phyloP scores from a whole-genome alignment of 768 basidiomycete genomes.

The Suillus discolor region DNA sequence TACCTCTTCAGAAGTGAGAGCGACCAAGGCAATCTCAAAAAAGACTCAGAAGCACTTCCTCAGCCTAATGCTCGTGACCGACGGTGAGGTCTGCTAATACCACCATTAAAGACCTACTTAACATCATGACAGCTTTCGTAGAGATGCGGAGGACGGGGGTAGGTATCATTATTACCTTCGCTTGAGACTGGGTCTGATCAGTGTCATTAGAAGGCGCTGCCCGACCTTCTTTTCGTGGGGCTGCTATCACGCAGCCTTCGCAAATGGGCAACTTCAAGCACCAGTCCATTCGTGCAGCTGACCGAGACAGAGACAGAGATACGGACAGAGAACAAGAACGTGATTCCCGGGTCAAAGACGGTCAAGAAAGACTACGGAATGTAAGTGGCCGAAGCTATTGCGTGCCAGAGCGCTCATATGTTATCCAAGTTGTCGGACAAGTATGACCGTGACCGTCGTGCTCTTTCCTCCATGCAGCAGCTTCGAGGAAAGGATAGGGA shows the following conservation, averaged over 20 bases:
- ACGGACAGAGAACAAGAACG: constrained; percentile 52
- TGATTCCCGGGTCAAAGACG: constrained; percentile 70
- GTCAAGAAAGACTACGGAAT: constrained; percentile 76
- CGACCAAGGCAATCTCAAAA: constrained; percentile 43
- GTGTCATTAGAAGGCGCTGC: constrained; percentile 46
- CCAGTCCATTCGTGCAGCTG: constrained; percentile 72
- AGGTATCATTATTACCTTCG: constrained; percentile 22
- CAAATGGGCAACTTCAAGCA: constrained; percentile 95
- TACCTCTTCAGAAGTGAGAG: constrained; percentile 48
- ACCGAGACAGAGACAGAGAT: constrained; percentile 55
- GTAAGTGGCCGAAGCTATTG: constrained; percentile 42
- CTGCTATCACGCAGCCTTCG: constrained; percentile 69
- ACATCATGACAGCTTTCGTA: constrained; percentile 58
- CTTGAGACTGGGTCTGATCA: constrained; percentile 11
- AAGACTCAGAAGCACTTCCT: constrained; percentile 60
- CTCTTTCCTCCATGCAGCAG: constrained; percentile 47
- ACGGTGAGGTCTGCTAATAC: constrained; percentile 46
- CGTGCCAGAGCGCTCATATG: neutral
- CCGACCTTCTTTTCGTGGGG: constrained; percentile 71
- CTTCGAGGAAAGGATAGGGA: constrained; percentile 72
- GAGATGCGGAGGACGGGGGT: constrained; percentile 79
- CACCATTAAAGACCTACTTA: neutral
- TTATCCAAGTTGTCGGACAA: constrained; percentile 75
- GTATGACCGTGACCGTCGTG: constrained; percentile 80
- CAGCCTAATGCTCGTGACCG: constrained; percentile 62